Base-by-base conservation (phyloP, 208 protist species). In the Trypanosoma rangeli region DNA sequence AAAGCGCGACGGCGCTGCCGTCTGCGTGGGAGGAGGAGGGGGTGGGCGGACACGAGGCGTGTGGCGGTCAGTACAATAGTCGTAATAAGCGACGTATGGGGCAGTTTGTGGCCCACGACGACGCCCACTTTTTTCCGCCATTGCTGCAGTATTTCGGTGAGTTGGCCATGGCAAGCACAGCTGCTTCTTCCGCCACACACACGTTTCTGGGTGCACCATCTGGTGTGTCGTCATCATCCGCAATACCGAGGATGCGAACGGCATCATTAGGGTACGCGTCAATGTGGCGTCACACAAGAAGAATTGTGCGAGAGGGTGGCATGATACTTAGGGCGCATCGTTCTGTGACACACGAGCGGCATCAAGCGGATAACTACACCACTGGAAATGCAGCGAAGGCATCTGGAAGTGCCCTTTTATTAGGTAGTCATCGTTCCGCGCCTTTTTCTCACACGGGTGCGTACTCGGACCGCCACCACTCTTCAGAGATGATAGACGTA, bases 101-200 rank as follows among this genome's bases (percentile, higher is more conserved):
- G 49, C 24, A 20, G 10, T n/a, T 24, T 20, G 22, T 26, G n/a
- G 15, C 42, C 15, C 15, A 70, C 49, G 70, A 73, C 20, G 50
- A 61, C 1, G 33, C 20, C 20, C 61, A 77, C 22, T 73, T 77
- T 50, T 59, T 78, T 4, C 79, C 74, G 15, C 79, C 79, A 7
- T 63, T 84, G 54, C 60, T 78, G 22, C 74, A 77, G 46, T 81
- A 80, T 62, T 80, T 78, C 59, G 63, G 59, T 39, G 55, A 52
- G 16, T 13, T 65, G 35, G 52, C 73, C 13, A 54, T 77, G 48
- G 37, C 29, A 5, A 58, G 46, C 22, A 16, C 33, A 31, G 50
- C n/a, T 2, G 31, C n/a, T 0, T 20, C 48, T 9, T 49, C 54
- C 24, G 12, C 29, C 10, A 35, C 29, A 28, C 26, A 46, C 29